Percentiles rank a stretch among this genome's conserved stretches.
phyloP scores from a whole-genome alignment of 1,284 basidiomycete species.

The Leccinum pseudoinsigne region DNA sequence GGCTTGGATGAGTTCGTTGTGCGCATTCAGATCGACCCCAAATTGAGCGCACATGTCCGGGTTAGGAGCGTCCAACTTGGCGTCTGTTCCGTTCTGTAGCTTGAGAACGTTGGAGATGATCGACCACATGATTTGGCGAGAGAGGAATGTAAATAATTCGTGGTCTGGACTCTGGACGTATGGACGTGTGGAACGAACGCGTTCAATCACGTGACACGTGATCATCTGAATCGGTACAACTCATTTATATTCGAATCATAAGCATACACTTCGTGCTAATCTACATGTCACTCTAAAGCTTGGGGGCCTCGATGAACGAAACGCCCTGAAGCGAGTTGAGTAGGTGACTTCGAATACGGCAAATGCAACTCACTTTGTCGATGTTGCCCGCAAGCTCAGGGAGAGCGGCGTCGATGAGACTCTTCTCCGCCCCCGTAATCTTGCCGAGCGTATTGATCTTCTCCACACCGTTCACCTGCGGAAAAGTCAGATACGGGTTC shows the following conservation, averaged over 20 bases:
- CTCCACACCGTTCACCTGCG: conserved; percentile 74
- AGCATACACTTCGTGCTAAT: conserved; percentile 24
- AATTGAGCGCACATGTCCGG: conserved; percentile 71
- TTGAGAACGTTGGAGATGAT: conserved; percentile 60
- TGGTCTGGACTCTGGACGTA: not conserved
- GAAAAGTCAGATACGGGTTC: conserved; percentile 3
- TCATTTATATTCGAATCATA: conserved; percentile 25
- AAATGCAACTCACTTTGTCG: conserved; percentile 50
- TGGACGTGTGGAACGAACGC: not conserved
- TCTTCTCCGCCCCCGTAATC: conserved; percentile 71
- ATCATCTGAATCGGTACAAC: too few species aligned
- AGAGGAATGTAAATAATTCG: not conserved
- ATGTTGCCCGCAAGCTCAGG: conserved; percentile 86
- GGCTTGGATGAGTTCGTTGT: conserved; percentile 67
- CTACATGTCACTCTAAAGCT: conserved; percentile 32
- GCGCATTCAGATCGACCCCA: conserved; percentile 66
- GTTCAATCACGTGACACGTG: not conserved
- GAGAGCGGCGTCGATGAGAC: conserved; percentile 75
- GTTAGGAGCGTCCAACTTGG: conserved; percentile 44
- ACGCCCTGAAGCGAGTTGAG: conserved; percentile 32
- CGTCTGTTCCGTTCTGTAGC: conserved; percentile 29
- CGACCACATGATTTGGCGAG: conserved; percentile 51
- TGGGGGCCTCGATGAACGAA: conserved; percentile 37
- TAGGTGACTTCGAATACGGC: not conserved
- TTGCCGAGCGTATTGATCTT: conserved; percentile 80